Conservation (phyloP, 345 rosid genomes). For the Cardamine occulta region DNA sequence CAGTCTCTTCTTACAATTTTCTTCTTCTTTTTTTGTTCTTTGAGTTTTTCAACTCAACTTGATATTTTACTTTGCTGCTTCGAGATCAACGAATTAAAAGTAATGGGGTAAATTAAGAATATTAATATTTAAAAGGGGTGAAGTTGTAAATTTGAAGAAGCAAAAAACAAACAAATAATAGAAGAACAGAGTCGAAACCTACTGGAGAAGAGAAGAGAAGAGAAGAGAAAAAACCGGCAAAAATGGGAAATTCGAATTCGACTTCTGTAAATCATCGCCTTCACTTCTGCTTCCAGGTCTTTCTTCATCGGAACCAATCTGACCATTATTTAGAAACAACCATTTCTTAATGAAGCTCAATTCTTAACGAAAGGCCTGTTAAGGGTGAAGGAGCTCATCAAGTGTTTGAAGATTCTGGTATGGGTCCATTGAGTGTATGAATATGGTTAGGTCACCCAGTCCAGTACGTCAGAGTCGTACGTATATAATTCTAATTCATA, state of each 20-base stretch:
- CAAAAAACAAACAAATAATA: slow-evolving; percentile 20
- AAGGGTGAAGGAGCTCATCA: too few species aligned
- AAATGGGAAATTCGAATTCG: slow-evolving; percentile 49
- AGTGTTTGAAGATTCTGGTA: too few species aligned
- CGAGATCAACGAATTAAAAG: neutral
- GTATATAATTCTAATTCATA: neutral
- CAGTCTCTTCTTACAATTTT: neutral
- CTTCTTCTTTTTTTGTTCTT: neutral
- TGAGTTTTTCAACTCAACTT: slow-evolving; percentile 20
- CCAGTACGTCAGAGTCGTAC: neutral
- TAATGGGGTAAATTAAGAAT: slow-evolving; percentile 6
- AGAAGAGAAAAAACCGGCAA: slow-evolving; percentile 2
- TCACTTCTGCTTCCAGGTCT: slow-evolving; percentile 50
- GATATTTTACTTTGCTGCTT: neutral
- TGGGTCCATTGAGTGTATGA: too few species aligned
- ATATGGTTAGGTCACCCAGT: too few species aligned
- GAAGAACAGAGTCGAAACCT: slow-evolving; percentile 16
- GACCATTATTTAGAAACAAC: too few species aligned
- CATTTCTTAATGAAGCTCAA: too few species aligned
- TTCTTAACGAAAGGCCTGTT: too few species aligned
- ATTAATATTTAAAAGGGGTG: neutral
- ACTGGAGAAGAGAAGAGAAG: slow-evolving; percentile 31
- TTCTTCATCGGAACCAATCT: slow-evolving; percentile 16
- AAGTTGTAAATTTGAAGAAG: slow-evolving; percentile 20
- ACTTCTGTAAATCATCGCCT: slow-evolving; percentile 45